Evolutionary conservation across 345 rosid species (phyloP), one percentile per base, ranked within the genome.

Genomic region (Hibiscus tridactylites): DNA sequence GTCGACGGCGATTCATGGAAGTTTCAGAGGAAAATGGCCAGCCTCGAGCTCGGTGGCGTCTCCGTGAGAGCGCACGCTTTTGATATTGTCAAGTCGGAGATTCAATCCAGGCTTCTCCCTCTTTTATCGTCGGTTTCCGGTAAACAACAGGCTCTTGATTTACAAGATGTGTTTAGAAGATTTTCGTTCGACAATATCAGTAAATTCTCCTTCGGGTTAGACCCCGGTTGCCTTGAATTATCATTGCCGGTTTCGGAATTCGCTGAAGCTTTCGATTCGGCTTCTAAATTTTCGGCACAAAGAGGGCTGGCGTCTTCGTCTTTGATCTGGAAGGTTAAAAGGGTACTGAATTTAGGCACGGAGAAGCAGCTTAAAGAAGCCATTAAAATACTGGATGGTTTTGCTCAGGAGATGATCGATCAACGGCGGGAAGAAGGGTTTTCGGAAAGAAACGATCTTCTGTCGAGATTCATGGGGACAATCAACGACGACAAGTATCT

Each of bases 161-260:
- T 90, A 42, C 96, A 90, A 76, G 93, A 90, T 10, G 81, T 85
- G 8, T 75, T 90, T 50, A 84, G 84, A 31, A 78, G 96, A 68
- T 88, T 90, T 75, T 84, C 96, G 0, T 88, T 90, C 65, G 86
- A 90, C 47, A 87, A 75, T 10, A 85, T 90, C 6, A 83, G 93
- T 37, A 79, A 73, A 66, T 75, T 90, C 76, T 85, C 91, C 1
- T 90, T 90, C 71, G 96, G 93, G 21, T 65, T 84, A 8, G 96
- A 90, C 68, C 88, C 88, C 0, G 84, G 81, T 42, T 90, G 88
- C 75, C 85, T 90, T 46, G 62, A 74, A 39, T 57, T 81, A 60
- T 83, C 87, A 21, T 61, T 84, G 4, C 91, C 90, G 28, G 53
- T 73, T 0, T 85, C 90, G 1, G 77, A 77, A 15, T 82, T 90